phyloP scores from a whole-genome alignment of 768 basidiomycete species.

The Xerocomus brunneocitrinus region DNA sequence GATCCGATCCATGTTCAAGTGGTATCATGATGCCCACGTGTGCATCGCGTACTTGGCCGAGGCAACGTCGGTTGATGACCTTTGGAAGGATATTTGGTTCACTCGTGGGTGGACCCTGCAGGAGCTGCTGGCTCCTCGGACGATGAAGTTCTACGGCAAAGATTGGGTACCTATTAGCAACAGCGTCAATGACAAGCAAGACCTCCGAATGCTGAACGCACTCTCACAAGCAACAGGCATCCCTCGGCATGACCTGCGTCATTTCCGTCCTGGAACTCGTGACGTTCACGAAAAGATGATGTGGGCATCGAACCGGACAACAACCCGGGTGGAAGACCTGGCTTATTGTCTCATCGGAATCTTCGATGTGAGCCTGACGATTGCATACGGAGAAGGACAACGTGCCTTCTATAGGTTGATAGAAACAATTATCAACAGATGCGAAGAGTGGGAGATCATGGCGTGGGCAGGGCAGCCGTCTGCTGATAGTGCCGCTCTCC shows the following conservation, averaged over 20 bases:
- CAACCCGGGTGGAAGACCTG: slow-evolving; percentile 30
- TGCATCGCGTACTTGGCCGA: slow-evolving; percentile 32
- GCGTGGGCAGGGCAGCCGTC: slow-evolving; percentile 28
- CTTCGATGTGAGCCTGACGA: slow-evolving; percentile 31
- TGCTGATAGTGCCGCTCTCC: slow-evolving; percentile 25
- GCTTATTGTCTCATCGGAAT: slow-evolving; percentile 33
- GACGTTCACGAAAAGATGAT: slow-evolving; percentile 28
- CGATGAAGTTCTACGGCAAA: slow-evolving; percentile 31
- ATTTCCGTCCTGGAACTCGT: slow-evolving; percentile 23
- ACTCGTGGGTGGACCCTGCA: slow-evolving; percentile 32
- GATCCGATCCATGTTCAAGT: slow-evolving; percentile 33
- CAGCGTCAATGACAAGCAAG: slow-evolving; percentile 27
- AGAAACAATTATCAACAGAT: slow-evolving; percentile 26
- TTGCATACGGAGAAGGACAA: slow-evolving; percentile 33
- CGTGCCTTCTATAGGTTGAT: slow-evolving; percentile 30
- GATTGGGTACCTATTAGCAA: slow-evolving; percentile 24
- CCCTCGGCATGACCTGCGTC: slow-evolving; percentile 19
- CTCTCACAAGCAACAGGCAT: slow-evolving; percentile 28
- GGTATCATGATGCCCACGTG: slow-evolving; percentile 26
- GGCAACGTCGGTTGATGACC: slow-evolving; percentile 26
- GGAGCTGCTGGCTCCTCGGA: slow-evolving; percentile 25
- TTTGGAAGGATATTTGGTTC: slow-evolving; percentile 27
- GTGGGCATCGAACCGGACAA: slow-evolving; percentile 33
- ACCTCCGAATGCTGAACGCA: slow-evolving; percentile 16
- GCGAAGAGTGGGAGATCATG: slow-evolving; percentile 32